Evolutionary conservation across 495 filamentous ascomycete species (phyloP), one percentile per base, ranked within the genome.

Genomic region (Penicillium paradoxum): DNA sequence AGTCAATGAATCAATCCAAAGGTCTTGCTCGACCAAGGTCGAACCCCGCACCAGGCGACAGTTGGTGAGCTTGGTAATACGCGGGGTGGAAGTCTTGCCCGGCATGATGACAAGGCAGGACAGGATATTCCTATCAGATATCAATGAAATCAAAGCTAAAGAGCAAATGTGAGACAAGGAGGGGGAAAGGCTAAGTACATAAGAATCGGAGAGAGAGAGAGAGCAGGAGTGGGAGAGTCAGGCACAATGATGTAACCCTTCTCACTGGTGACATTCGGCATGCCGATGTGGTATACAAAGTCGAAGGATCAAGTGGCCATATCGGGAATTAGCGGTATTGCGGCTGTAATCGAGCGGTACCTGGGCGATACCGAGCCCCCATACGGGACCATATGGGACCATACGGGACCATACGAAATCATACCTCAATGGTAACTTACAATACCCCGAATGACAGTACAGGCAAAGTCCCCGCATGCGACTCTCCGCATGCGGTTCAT

Each of bases 61-160:
- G 72, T 91, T 91, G 63, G 87, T 91, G 63, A 95, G 84, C 63
- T 90, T 89, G 67, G 85, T 89, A 63, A 91, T 85, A 54, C 82
- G 69, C 37, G 69, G 63, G 1, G 55, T 32, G 9, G 60, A 49
- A 3, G 72, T 68, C 55, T 75, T 75, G 54, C 71, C 71, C 10
- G 72, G 72, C 72, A 75, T 66, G 56, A 15, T 66, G 21, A 15
- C 36, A 18, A 30, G 34, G 37, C 36, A 22, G 19, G 15, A 10
- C n/a, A 14, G 61, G 30, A 49, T 19, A 8, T 25, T 43, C 40
- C 22, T 43, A 30, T 47, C 27, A 21, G 44, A 33, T 19, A 30
- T 45, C 15, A 37, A 25, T 24, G 25, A 22, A 7, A 9, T 18
- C 21, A 18, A 45, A 46, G 36, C 30, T 21, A 42, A 15, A 38